Evolutionary conservation across 768 basidiomycete species (phyloP).

Genomic region (Wakefieldia striispora): DNA sequence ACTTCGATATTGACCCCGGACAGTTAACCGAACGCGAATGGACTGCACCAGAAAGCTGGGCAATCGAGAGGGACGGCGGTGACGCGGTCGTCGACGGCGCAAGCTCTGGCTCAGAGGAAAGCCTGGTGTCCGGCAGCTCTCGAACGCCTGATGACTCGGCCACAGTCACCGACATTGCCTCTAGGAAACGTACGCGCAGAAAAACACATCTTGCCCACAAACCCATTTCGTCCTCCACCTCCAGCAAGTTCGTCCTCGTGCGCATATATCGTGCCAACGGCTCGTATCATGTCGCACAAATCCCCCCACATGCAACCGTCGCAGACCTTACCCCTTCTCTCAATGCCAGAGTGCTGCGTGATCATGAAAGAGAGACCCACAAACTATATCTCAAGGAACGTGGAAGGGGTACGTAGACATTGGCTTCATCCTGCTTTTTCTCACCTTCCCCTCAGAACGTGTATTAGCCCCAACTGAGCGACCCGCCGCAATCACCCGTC

Average conservation of each 20-base stretch:
- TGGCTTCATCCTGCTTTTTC: not conserved
- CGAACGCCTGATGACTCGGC: slow-evolving; percentile 15
- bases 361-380: slow-evolving; percentile 57
- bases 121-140: slow-evolving; percentile 16
- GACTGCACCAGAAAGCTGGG: slow-evolving; percentile 79
- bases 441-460: slow-evolving; percentile 56
- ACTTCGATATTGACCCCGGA: slow-evolving; percentile 8
- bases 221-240: slow-evolving; percentile 9
- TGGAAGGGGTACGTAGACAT: slow-evolving; percentile 56
- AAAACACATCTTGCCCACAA: slow-evolving; percentile 24
- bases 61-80: slow-evolving; percentile 50
- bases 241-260: slow-evolving; percentile 47
- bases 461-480: slow-evolving; percentile 76
- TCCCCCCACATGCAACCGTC: slow-evolving; percentile 65
- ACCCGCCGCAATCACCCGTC: slow-evolving; percentile 80
- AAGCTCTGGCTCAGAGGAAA: slow-evolving; percentile 41
- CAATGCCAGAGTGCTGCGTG: slow-evolving; percentile 52
- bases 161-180: slow-evolving; percentile 5
- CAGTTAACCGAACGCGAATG: slow-evolving; percentile 41
- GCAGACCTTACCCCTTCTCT: slow-evolving; percentile 61
- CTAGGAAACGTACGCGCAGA: slow-evolving; percentile 24
- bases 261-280: slow-evolving; percentile 77
- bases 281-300: slow-evolving; percentile 66
- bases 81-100: slow-evolving; percentile 36
- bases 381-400: slow-evolving; percentile 73